Evolutionary conservation across 2,329 filamentous ascomycete genomes (phyloP), one percentile per base, ranked within the genome.

Genomic region (Cercospora sp.): DNA sequence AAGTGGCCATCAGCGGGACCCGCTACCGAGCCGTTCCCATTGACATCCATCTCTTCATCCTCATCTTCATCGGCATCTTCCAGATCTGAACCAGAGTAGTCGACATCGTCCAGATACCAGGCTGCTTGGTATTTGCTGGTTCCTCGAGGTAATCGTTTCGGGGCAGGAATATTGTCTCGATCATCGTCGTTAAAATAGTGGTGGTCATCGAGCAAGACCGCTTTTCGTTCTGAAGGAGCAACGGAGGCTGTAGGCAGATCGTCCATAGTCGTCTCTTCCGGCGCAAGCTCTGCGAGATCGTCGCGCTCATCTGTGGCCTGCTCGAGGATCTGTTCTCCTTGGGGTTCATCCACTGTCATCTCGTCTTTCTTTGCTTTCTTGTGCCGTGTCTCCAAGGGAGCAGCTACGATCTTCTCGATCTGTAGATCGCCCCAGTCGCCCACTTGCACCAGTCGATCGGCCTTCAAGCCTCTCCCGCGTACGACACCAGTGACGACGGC

Each of bases 111-210:
- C 39, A 99, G 81, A 77, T 91, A 97, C 95, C 95, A 99, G 9
- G 94, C 94, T 23, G 94, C 87, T 81, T 99, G 95, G 80, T 97
- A 98, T 65, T 90, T 88, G 45, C 95, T 98, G 2, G 95, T 99
- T 70, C 95, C 95, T 79, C 90, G 92, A 0, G 95, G 95, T 23
- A 99, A 81, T 70, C 88, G 88, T 80, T 90, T 95, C 6, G 92
- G 91, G 33, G 82, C 81, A 39, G 85, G 80, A 18, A 88, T 82
- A 18, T 85, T 82, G 63, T 88, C 81, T 51, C 86, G 84, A 63
- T 95, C 90, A 58, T 95, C 93, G 53, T 98, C 94, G 0, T 94
- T 94, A 77, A 98, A 99, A 80, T 99, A 99, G 78, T 98, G 94
- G 79, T 99, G 94, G 72, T 98, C 94, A 73, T 99, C 95, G 9